Conservation (phyloP, 2,329 filamentous ascomycete genomes). For the Myriosclerotinia scirpicola region DNA sequence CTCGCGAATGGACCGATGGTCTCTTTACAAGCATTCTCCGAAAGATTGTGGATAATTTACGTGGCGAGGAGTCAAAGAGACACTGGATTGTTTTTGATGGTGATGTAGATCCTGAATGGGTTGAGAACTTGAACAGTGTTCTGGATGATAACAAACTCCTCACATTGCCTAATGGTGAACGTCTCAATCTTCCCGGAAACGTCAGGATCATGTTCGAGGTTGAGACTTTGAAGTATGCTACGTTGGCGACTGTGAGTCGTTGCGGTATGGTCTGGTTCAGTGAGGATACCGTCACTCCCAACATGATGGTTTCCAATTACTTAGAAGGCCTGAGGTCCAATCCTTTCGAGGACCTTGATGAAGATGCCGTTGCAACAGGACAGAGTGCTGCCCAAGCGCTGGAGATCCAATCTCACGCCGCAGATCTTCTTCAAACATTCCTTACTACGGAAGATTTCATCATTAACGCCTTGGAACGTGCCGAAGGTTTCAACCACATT, state of each 20-base stretch:
- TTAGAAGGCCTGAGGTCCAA: constrained; percentile 78
- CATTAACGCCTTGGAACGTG: constrained; percentile 71
- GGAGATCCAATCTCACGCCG: constrained; percentile 74
- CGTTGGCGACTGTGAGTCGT: constrained; percentile 96
- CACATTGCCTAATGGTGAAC: constrained; percentile 95
- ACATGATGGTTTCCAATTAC: constrained; percentile 92
- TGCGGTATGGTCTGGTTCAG: constrained; percentile 99
- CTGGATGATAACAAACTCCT: constrained; percentile 98
- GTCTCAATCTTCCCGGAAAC: constrained; percentile 88
- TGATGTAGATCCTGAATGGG: constrained; percentile 98
- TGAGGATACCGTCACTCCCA: constrained; percentile 89
- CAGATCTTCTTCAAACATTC: constrained; percentile 73
- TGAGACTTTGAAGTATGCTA: constrained; percentile 95
- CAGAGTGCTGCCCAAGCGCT: constrained; percentile 77
- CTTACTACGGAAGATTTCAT: constrained; percentile 81
- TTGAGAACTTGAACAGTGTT: constrained; percentile 99
- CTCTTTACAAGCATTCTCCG: constrained; percentile 96
- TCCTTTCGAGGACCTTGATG: constrained; percentile 92
- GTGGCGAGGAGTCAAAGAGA: constrained; percentile 92
- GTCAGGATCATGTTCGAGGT: constrained; percentile 99
- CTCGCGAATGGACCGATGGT: constrained; percentile 97
- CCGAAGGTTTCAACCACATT: constrained; percentile 82
- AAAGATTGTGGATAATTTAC: constrained; percentile 98
- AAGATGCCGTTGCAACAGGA: constrained; percentile 77
- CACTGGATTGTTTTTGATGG: constrained; percentile 99